Evolutionary conservation across 1,139 yeast species (phyloP).

Genomic region (Suhomyces wounanorum): DNA sequence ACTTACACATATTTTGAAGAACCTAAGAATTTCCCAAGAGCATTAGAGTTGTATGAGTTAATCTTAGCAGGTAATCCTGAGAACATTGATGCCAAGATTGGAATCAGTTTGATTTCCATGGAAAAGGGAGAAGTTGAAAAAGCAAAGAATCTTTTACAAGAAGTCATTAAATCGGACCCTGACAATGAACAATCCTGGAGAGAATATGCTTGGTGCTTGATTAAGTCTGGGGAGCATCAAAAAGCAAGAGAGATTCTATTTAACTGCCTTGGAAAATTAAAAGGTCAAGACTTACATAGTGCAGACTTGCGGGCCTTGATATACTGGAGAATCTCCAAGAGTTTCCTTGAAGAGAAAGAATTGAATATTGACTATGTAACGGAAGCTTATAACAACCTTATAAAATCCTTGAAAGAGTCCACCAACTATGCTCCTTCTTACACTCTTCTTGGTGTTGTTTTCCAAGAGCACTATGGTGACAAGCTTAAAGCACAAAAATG

Average conservation of each 20-base stretch:
- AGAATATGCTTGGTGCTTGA: constrained; percentile 80
- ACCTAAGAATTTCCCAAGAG: constrained; percentile 81
- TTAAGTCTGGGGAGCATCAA: constrained; percentile 52
- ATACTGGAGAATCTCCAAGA: constrained; percentile 73
- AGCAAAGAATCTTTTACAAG: constrained; percentile 55
- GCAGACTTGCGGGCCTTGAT: constrained; percentile 59
- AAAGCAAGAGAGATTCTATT: constrained; percentile 57
- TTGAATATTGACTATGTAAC: constrained; percentile 34
- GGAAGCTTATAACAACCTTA: constrained; percentile 52
- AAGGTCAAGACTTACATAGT: constrained; percentile 54
- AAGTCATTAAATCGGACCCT: constrained; percentile 54
- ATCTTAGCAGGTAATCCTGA: constrained; percentile 53
- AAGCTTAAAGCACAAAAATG: constrained; percentile 76
- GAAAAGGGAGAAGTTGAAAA: constrained; percentile 59
- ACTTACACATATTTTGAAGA: constrained; percentile 84
- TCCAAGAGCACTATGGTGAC: constrained; percentile 60
- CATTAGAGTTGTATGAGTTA: constrained; percentile 68
- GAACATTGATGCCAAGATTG: constrained; percentile 67
- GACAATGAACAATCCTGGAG: constrained; percentile 60
- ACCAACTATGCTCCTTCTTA: constrained; percentile 74
- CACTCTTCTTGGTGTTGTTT: constrained; percentile 76
- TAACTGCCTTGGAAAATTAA: constrained; percentile 43
- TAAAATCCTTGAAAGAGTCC: constrained; percentile 63
- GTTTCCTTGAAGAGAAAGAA: constrained; percentile 35
- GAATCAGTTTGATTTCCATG: constrained; percentile 75